Evolutionary conservation across 2,329 filamentous ascomycete genomes (phyloP), one percentile per base, ranked within the genome.

Genomic region (Fusarium albosuccineum): DNA sequence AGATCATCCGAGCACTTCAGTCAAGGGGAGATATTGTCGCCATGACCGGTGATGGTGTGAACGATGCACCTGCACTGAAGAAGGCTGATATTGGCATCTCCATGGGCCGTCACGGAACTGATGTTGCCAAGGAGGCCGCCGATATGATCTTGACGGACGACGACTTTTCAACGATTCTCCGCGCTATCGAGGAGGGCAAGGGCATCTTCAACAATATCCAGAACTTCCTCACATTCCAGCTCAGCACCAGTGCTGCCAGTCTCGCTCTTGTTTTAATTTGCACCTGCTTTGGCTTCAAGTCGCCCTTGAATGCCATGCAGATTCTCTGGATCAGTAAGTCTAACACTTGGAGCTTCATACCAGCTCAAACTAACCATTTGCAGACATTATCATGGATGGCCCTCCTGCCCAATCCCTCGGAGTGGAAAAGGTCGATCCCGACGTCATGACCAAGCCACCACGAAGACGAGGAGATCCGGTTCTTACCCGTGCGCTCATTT

Each of bases 161-260:
- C 77, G 92, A 96, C 78, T 96, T 97, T 77, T 92, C 91, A 0
- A 96, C 93, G 6, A 99, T 99, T 66, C 85, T 99, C 10, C 92
- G 90, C 62, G 96, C 96, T 30, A 99, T 99, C 65, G 96, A 99
- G 78, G 96, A 99, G 82, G 97, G 96, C 80, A 99, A 99, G 80
- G 96, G 94, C 57, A 99, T 99, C 71, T 99, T 99, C 81, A 97
- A 96, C 86, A 99, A 99, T 79, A 98, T 99, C 70, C 96, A 99
- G 77, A 99, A 99, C 79, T 99, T 99, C 81, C 86, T 99, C 67
- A 98, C 96, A 0, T 99, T 99, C 81, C 97, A 99, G 82, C 87
- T 99, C 60, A 97, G 94, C 79, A 99, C 96, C 48, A 97, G 94
- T 77, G 96, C 97, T 17, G 96, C 97, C 56, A 94, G 96, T 64